Conservation (phyloP, 371 early-diverging fungal species). For the Umbelopsis sp. region DNA sequence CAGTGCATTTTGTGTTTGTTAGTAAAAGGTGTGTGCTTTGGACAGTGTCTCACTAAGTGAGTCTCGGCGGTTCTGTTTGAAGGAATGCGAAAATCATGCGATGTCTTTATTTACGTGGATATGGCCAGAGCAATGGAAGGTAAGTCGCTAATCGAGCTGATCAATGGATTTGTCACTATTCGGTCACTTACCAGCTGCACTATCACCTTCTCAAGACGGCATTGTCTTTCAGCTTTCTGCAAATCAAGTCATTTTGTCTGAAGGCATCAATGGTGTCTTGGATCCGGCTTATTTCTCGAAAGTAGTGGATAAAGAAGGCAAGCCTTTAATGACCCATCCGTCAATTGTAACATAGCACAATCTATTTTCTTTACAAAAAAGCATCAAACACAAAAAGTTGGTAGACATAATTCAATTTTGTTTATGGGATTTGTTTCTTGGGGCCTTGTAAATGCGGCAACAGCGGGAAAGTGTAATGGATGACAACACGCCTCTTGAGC, state of each 20-base stretch:
- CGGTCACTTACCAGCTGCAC: neutral
- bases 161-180: neutral
- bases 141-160: conserved; percentile 21
- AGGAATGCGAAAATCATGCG: conserved; percentile 68
- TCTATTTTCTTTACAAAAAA: neutral
- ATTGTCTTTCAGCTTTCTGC: conserved; percentile 74
- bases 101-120: conserved; percentile 80
- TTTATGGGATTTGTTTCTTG: conserved; percentile 15
- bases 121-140: conserved; percentile 66
- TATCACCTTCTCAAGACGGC: conserved; percentile 51
- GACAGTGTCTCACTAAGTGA: neutral
- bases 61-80: neutral
- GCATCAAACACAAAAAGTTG: neutral
- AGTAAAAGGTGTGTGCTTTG: neutral
- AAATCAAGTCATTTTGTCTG: conserved; percentile 81
- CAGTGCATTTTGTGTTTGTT: conserved; percentile 13
- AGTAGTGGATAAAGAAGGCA: conserved; percentile 45
- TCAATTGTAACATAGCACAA: neutral
- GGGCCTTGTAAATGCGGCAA: conserved; percentile 7
- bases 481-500: too few species aligned
- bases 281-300: conserved; percentile 65
- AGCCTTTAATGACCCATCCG: neutral
- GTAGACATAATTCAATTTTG: neutral
- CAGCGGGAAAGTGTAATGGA: neutral
- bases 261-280: conserved; percentile 69